These are phyloP conservation scores for Fusarium chlamydosporum DNA, from an alignment of 2,329 filamentous ascomycete species.

Conservation along the genomic window DNA sequence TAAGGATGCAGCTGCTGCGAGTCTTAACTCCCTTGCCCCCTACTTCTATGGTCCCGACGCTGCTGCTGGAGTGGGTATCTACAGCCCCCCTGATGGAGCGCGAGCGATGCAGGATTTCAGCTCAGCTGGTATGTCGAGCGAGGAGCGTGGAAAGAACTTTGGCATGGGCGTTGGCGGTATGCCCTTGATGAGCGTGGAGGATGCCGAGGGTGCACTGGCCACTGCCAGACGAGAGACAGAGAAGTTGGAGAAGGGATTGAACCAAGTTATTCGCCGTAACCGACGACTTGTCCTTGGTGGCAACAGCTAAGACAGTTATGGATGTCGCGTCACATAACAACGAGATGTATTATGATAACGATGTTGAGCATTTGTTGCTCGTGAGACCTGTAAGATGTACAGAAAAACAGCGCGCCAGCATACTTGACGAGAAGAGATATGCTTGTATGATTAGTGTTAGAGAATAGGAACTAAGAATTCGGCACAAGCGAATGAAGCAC, in stretches of 20 bases:
- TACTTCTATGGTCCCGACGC: conserved; percentile 68
- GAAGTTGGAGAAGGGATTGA: conserved; percentile 72
- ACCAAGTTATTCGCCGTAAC: conserved; percentile 72
- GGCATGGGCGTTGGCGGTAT: conserved; percentile 59
- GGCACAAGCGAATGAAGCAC: neutral
- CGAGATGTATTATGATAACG: neutral
- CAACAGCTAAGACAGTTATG: conserved; percentile 40
- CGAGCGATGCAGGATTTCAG: conserved; percentile 56
- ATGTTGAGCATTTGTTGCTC: neutral
- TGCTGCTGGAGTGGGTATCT: conserved; percentile 61
- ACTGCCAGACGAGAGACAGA: conserved; percentile 72
- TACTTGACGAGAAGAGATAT: conserved; percentile 4
- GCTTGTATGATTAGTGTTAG: neutral
- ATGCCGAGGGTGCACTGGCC: conserved; percentile 70
- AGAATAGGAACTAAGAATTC: conserved; percentile 1
- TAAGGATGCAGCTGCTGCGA: conserved; percentile 64
- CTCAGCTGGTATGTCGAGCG: conserved; percentile 47
- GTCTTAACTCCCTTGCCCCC: conserved; percentile 68
- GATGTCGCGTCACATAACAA: neutral
- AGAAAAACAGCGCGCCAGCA: neutral
- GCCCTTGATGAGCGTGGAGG: conserved; percentile 72
- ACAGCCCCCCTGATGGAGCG: conserved; percentile 57
- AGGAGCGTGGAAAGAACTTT: conserved; percentile 53
- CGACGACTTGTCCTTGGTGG: conserved; percentile 64
- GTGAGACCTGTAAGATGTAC: conserved; percentile 19